Evolutionary conservation across 805 yeast species (phyloP).

Genomic region (Cyberlindnera petersonii): DNA sequence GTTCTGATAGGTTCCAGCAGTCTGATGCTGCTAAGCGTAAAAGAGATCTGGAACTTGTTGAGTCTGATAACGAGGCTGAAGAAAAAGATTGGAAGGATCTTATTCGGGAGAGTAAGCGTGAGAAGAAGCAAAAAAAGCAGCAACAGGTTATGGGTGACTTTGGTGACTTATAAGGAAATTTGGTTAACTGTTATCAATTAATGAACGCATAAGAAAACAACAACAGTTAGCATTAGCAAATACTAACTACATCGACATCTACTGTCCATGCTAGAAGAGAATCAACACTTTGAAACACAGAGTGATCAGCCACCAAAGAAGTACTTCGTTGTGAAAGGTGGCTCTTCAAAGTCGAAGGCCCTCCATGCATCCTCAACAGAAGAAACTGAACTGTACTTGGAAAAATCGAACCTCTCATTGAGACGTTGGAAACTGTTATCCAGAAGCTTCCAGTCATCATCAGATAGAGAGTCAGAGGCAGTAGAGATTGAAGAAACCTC

Average conservation of each 20-base stretch:
- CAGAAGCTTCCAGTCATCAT: conserved; percentile 8
- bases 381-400: conserved; percentile 8
- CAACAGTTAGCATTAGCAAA: too few relatives aligned
- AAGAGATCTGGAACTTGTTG: conserved; percentile 59
- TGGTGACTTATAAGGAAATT: conserved; percentile 44
- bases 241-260: too few relatives aligned
- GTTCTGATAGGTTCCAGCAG: conserved; percentile 49
- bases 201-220: too few relatives aligned
- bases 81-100: conserved; percentile 86
- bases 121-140: conserved; percentile 36
- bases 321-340: conserved; percentile 14
- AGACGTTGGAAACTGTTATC: conserved; percentile 15
- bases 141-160: conserved; percentile 52
- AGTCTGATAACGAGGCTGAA: conserved; percentile 37
- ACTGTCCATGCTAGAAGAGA: too few relatives aligned
- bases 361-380: conserved; percentile 15
- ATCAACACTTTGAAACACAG: neutral
- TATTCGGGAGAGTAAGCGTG: conserved; percentile 61
- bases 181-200: too few relatives aligned
- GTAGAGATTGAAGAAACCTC: conserved; percentile 13
- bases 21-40: conserved; percentile 25
- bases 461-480: conserved; percentile 5
- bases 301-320: conserved; percentile 8
- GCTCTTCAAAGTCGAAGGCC: conserved; percentile 19
- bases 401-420: conserved; percentile 15